A percentile compares a stretch with the other conserved stretches of the same genome.
These are phyloP conservation scores for Crithidia bombi DNA, from an alignment of 208 protist species.

Conservation along the genomic window DNA sequence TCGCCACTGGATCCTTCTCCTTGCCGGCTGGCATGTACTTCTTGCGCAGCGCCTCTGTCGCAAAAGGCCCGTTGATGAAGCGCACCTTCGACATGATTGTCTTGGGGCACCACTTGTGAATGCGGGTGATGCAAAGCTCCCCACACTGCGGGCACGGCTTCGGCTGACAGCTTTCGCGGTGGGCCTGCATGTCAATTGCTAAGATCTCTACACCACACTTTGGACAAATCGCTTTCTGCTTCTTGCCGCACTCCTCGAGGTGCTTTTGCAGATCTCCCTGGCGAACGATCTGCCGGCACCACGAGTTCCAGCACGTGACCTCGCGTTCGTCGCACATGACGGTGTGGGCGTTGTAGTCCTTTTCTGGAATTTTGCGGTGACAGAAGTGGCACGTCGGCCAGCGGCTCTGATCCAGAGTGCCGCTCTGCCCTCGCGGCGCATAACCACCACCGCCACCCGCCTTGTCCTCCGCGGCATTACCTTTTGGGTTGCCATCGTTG, in stretches of 20 bases:
- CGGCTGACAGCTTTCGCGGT: conserved; percentile 76
- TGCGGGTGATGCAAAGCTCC: conserved; percentile 85
- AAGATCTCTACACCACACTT: conserved; percentile 80
- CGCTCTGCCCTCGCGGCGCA: neutral
- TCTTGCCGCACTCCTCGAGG: conserved; percentile 76
- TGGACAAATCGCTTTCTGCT: conserved; percentile 75
- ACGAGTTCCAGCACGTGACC: conserved; percentile 89
- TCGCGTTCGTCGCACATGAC: conserved; percentile 88
- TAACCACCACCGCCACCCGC: neutral
- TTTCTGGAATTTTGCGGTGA: conserved; percentile 58
- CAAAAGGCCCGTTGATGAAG: conserved; percentile 64
- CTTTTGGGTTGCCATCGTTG: neutral
- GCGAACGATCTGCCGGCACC: conserved; percentile 83
- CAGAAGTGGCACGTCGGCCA: conserved; percentile 81
- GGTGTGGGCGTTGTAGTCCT: conserved; percentile 87
- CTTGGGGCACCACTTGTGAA: conserved; percentile 82
- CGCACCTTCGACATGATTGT: conserved; percentile 38
- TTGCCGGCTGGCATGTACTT: conserved; percentile 44
- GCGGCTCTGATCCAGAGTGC: conserved; percentile 26
- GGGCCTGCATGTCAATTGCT: conserved; percentile 68
- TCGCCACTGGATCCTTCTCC: conserved; percentile 27
- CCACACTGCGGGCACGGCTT: conserved; percentile 72
- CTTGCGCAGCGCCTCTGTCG: conserved; percentile 49
- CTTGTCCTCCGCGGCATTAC: neutral
- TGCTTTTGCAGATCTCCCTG: conserved; percentile 77